phyloP scores from a whole-genome alignment of 495 filamentous ascomycete species.

The Aspergillus panamensis region DNA sequence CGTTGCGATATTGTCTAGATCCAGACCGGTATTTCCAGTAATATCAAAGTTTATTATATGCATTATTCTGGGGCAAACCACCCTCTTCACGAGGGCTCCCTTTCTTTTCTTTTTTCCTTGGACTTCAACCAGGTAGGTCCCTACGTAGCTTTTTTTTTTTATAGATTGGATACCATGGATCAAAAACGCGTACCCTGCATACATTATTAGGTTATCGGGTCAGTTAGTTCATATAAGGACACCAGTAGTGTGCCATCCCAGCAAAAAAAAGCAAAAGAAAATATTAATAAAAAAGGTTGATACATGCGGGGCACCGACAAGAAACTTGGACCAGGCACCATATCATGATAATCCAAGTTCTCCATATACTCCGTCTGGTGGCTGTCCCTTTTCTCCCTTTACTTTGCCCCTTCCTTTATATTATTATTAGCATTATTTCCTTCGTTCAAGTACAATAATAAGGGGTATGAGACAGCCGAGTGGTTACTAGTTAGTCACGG shows the following conservation, averaged over 20 bases:
- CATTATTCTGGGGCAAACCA: slow-evolving; percentile 1
- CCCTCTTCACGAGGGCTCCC: neutral
- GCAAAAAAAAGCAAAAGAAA: slow-evolving; percentile 5
- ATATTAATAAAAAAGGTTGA: neutral
- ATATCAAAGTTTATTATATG: slow-evolving; percentile 15
- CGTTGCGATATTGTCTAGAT: slow-evolving; percentile 3
- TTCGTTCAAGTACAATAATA: neutral
- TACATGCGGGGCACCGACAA: slow-evolving; percentile 20
- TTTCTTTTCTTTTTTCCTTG: slow-evolving; percentile 8
- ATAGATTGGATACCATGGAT: slow-evolving; percentile 23
- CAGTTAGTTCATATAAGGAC: slow-evolving; percentile 1
- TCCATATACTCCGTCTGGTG: neutral
- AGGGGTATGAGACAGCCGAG: neutral
- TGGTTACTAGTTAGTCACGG: neutral
- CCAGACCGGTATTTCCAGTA: neutral
- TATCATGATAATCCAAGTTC: neutral
- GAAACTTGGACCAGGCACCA: slow-evolving; percentile 1
- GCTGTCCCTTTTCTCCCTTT: neutral
- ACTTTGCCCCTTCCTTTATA: neutral
- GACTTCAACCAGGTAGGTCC: neutral
- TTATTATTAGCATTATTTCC: neutral
- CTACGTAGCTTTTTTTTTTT: neutral
- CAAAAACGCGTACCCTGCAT: slow-evolving; percentile 15
- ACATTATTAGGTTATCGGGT: slow-evolving; percentile 19
- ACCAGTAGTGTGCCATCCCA: slow-evolving; percentile 5